A percentile compares a stretch with the other conserved stretches of the same genome.
Conservation (phyloP, 2,329 filamentous ascomycete species). For the Lasiodiplodia theobromae region DNA sequence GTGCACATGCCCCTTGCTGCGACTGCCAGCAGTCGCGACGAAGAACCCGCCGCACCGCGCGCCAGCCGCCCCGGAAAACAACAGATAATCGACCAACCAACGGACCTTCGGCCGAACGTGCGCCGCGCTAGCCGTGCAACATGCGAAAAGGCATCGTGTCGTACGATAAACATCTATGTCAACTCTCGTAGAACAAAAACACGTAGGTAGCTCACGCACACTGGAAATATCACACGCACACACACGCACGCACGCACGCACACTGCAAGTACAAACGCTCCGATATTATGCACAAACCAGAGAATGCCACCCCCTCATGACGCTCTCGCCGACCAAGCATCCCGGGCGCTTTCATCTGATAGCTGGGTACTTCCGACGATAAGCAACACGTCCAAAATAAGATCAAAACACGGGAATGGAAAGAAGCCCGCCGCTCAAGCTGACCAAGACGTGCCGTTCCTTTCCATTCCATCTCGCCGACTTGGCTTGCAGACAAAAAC, state of each 20-base stretch:
- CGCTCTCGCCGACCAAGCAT: conserved; percentile 9
- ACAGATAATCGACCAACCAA: background rate
- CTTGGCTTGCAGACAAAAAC: background rate
- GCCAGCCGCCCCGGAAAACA: background rate
- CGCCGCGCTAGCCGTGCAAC: background rate
- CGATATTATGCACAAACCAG: conserved; percentile 28
- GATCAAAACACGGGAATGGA: background rate
- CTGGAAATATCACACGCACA: background rate
- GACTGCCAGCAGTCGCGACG: background rate
- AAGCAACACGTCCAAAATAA: conserved; percentile 13
- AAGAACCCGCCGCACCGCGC: too few relatives aligned
- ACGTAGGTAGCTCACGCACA: conserved; percentile 7
- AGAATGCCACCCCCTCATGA: conserved; percentile 20
- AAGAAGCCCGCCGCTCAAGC: background rate
- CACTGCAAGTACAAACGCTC: conserved; percentile 15
- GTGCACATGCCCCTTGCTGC: background rate
- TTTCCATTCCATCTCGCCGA: background rate
- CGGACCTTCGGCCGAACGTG: background rate
- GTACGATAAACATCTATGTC: background rate
- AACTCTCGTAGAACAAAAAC: background rate
- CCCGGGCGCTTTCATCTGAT: conserved; percentile 7
- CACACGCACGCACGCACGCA: background rate
- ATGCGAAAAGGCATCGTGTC: background rate
- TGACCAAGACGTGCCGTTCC: background rate
- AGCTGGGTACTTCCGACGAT: conserved; percentile 23